Base-by-base conservation (phyloP, 768 basidiomycete genomes). In the Saitozyma podzolica region DNA sequence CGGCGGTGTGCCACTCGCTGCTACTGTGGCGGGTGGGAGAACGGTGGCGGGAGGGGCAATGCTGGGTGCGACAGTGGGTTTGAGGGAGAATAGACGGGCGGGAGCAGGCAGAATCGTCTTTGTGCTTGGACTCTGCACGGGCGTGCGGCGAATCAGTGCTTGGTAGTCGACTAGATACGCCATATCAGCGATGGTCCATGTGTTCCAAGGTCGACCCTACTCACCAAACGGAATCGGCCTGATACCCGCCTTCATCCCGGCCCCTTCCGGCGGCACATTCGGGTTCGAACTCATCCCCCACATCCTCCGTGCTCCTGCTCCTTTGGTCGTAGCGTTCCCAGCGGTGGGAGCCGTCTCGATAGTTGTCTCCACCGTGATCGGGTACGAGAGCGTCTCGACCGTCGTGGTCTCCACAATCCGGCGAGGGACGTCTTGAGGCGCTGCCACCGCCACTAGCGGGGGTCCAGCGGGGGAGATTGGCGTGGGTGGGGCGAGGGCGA, bases 181-280 rank as follows among this genome's bases (percentile, higher is more conserved):
- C 58, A 20, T 9, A 52, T 59, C 63, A 62, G 59, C 55, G 9
- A 16, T 13, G 43, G 14, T 1, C 9, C 16, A 50, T 48, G 2
- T 17, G 19, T 40, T 45, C 20, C 1, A 10, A 29, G 29, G 56
- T 43, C 39, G n/a, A 0, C 16, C 9, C 7, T 5, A 63, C 69
- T 66, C 47, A 73, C 72, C 50, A n/a, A 66, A 61, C 9, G 72
- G 65, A 20, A 73, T 73, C 13, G 72, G 72, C 41, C 61, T 59
- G 1, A 73, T 7, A 6, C 69, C 72, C 41, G 48, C 72, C 58
- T 68, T 73, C 9, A 62, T 68, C 16, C 69, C 72, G 10, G 58
- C 56, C 39, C 43, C 6, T 45, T 29, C 54, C 43, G 10, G 45
- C 61, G 9, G 13, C 45, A 17, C 45, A 17, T 47, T 47, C 45